Evolutionary conservation across 2,329 filamentous ascomycete genomes (phyloP), one percentile per base, ranked within the genome.

Genomic region (Xylariaceae sp.): DNA sequence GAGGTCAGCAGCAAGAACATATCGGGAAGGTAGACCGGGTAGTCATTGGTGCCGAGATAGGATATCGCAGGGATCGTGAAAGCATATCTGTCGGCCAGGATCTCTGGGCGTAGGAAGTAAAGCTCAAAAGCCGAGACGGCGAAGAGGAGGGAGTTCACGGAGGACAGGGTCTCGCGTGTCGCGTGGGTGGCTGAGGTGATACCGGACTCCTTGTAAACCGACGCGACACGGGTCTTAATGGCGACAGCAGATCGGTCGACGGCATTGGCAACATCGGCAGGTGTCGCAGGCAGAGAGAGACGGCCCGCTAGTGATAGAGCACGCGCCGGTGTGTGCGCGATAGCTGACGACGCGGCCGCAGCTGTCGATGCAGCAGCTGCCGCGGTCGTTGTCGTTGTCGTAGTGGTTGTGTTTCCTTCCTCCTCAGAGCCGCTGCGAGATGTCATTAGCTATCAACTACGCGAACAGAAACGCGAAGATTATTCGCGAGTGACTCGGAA

Each of bases 211-310:
- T 83, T 78, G 75, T 88, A 90, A 51, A 86, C 74, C 47, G 84
- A 81, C 45, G 79, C 76, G 65, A 88, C 84, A 72, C 87, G 84
- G 57, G 83, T 80, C 72, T 88, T 86, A 60, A 94, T 75, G 13
- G 83, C 83, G 50, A 85, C 72, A 7, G 87, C 85, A 62, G 83
- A 85, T 69, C 82, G 86, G 75, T 94, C 92, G 71, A 95, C 86
- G 63, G 84, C 86, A 66, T 88, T 80, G 45, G 88, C 89, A 42
- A 96, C 86, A 62, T 88, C 85, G 47, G 89, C 87, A 4, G 92
- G 92, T 1, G 90, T 92, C 7, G 90, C 86, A 18, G 90, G 90
- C 55, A 95, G 79, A n/a, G 87, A 83, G 55, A 92, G 83, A 68
- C 84, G 86, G 59, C 78, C 73, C 60, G 83, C 80, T 54, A 83